phyloP scores from a whole-genome alignment of 1,139 yeast genomes.

The Suhomyces coccinellae region DNA sequence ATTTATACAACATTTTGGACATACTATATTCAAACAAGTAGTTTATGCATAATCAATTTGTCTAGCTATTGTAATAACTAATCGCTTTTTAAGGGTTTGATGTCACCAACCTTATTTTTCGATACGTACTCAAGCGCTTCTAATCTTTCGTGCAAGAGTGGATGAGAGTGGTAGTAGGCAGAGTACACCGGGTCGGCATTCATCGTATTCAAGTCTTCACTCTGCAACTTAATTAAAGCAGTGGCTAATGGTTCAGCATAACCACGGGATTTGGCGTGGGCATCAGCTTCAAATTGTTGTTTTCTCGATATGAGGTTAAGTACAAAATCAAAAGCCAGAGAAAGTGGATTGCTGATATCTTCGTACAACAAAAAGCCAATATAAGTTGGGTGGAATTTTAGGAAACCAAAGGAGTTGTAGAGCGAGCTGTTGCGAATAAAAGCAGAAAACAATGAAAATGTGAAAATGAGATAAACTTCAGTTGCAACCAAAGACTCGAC shows the following conservation, averaged over 20 bases:
- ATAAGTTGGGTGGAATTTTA: slow-evolving; percentile 60
- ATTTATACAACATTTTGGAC: no score
- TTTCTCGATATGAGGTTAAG: slow-evolving; percentile 75
- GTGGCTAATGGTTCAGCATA: slow-evolving; percentile 65
- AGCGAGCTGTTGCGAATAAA: slow-evolving; percentile 78
- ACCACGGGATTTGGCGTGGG: slow-evolving; percentile 74
- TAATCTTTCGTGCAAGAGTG: slow-evolving; percentile 85
- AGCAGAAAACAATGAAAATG: slow-evolving; percentile 72
- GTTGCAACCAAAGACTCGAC: slow-evolving; percentile 64
- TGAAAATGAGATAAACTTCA: slow-evolving; percentile 62
- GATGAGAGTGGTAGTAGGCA: slow-evolving; percentile 88
- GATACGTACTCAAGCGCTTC: slow-evolving; percentile 60
- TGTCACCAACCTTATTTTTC: slow-evolving; percentile 38
- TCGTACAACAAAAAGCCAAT: slow-evolving; percentile 77
- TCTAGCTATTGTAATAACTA: background rate
- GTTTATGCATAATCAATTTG: no score
- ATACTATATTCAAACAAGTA: no score
- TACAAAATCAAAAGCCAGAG: slow-evolving; percentile 62
- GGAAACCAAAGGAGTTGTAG: slow-evolving; percentile 77
- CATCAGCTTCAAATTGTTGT: slow-evolving; percentile 92
- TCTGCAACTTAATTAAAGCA: slow-evolving; percentile 73
- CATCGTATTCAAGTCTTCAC: slow-evolving; percentile 78
- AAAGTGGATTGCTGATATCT: slow-evolving; percentile 77
- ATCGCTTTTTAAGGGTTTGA: slow-evolving; percentile 12
- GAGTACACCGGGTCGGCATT: slow-evolving; percentile 90